Evolutionary conservation across 2,329 filamentous ascomycete genomes (phyloP).

Genomic region (Aspergillus phoenicis): DNA sequence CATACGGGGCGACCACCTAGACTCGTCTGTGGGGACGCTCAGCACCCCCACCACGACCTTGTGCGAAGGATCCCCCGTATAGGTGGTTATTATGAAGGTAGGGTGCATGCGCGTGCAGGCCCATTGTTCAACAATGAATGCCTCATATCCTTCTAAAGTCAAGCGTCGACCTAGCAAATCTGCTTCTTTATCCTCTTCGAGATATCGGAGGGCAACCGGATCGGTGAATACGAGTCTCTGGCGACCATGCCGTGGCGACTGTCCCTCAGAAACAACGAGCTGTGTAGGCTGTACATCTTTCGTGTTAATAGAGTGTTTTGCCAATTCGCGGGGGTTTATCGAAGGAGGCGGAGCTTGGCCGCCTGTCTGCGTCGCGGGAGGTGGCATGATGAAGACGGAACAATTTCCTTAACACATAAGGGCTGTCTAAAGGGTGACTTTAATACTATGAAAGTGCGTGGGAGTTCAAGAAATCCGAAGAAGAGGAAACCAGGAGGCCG

Average conservation of each 20-base stretch:
- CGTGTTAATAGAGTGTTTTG: conserved; percentile 26
- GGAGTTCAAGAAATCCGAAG: not conserved
- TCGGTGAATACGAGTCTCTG: conserved; percentile 67
- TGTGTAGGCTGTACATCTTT: conserved; percentile 26
- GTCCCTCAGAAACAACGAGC: conserved; percentile 18
- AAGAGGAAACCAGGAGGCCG: conserved; percentile 14
- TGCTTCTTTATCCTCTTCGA: conserved; percentile 81
- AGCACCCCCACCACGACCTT: conserved; percentile 78
- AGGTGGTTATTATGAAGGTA: conserved; percentile 88
- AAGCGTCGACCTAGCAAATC: conserved; percentile 71
- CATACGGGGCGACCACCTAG: conserved; percentile 75
- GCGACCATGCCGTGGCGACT: conserved; percentile 40
- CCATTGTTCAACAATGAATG: conserved; percentile 97
- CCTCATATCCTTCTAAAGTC: conserved; percentile 78
- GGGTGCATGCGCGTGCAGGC: conserved; percentile 88
- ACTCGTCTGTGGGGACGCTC: conserved; percentile 77
- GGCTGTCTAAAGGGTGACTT: conserved; percentile 12
- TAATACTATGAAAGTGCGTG: not conserved
- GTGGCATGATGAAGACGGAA: conserved; percentile 20
- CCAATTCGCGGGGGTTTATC: conserved; percentile 30
- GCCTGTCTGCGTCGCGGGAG: conserved; percentile 25
- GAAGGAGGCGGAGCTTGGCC: conserved; percentile 26
- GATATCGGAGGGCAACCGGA: conserved; percentile 69
- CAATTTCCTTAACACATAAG: conserved; percentile 16
- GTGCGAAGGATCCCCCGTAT: conserved; percentile 82